Evolutionary conservation across 352 stramenopile species (phyloP), one percentile per base, ranked within the genome.

Genomic region (Globisporangium barbulae): DNA sequence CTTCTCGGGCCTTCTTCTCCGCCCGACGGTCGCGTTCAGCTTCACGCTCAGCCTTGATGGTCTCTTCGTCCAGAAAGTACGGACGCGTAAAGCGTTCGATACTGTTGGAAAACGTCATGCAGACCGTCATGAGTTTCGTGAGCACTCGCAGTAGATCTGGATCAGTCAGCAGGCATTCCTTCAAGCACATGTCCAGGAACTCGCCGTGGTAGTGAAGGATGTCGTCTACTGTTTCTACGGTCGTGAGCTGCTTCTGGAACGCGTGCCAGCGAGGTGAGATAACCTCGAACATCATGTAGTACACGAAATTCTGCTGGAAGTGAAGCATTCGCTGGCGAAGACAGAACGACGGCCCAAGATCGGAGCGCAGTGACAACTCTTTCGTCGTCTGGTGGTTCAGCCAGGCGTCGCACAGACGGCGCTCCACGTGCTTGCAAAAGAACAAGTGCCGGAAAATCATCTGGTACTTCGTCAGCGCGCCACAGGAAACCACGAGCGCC

Each of bases 391-490:
- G 97, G 69, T 99, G 97, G 58, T 98, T 97, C 28, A 94, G 73
- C 98, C 97, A 99, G 10, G 96, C 88, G 56, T 93, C 84, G 61
- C 98, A 96, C 4, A 99, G 85, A 35, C 93, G 82, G 12, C 96
- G 89, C 76, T 99, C 97, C 5, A 99, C 97, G 74, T 99, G 96
- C 75, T 99, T 99, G 68, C 92, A 97, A 71, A 99, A 99, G 76
- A 99, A 99, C 3, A 99, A 78, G 59, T 99, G 97, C 0, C 97
- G 93, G 68, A 99, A 99, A 19, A 99, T 87, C 72, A 99, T 94
- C 74, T 99, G 97, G 72, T 99, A 99, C 75, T 98, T 99, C 19
- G 87, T 94, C 52, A 99, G 70, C 8, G 88, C 87, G 1, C 91
- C 86, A 37, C 89, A 88, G 0, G 96, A 99, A 12, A 99, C 85